Base-by-base conservation (phyloP, 2,329 filamentous ascomycete genomes). In the Leptoxyphium fumago region DNA sequence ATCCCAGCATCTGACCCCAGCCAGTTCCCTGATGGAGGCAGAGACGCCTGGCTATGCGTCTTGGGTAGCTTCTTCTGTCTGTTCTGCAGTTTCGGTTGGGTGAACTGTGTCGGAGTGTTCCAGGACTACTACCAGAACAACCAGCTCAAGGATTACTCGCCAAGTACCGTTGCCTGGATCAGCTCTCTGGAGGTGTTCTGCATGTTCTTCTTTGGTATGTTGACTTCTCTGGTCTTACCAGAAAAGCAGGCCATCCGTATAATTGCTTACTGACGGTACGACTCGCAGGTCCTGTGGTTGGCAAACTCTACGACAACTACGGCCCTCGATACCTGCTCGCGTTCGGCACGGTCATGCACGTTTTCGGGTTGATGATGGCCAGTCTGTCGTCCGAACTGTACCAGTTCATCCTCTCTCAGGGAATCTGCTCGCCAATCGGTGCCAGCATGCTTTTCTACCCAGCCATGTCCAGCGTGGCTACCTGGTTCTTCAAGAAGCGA, bases 321-420 rank as follows among this genome's bases (percentile, higher is more conserved):
- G 80, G 80, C 0, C 76, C 79, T 0, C 68, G 71, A 26, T 69
- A 63, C 40, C 61, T 83, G 0, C 55, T 80, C 1, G 29, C 75
- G 1, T 54, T 56, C 10, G 76, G 76, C 13, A 70, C 66, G 0
- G 59, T 78, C 43, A 54, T 77, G 29, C 72, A 78, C 44, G 70
- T 80, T 13, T 72, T 80, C 44, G 72, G 74, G 2, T 54, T 81
- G 5, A 79, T 82, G 74, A 78, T 80, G 75, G 67, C 73, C 0
- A 72, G 67, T 7, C 58, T 81, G 45, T 77, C 66, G 43, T 71
- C 62, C 0, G 51, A 72, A 44, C 75, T 73, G 54, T 75, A 69
- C 48, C 72, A 75, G 32, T 69, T 74, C 52, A 57, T 75, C 40
- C 68, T 77, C 5, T 63, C 71, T 0, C 73, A 78, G 48, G 70